Conservation (phyloP, 2,329 filamentous ascomycete species). For the Acrodontium crateriforme region DNA sequence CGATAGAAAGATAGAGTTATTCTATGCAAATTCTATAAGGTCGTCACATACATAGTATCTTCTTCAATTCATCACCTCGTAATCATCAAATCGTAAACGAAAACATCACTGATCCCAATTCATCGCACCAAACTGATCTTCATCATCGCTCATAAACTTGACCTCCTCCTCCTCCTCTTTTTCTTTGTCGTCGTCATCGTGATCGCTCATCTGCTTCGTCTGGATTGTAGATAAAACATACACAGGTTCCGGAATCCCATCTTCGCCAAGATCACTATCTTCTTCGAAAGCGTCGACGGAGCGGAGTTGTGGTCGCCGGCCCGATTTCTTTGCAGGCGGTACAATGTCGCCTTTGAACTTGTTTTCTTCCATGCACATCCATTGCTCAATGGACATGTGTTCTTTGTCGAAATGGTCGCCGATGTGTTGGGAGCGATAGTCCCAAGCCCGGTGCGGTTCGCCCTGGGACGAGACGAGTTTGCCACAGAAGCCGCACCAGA, state of each 20-base stretch:
- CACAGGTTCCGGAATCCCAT: slow-evolving; percentile 2
- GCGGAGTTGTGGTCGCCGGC: slow-evolving; percentile 1
- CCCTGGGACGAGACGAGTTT: slow-evolving; percentile 38
- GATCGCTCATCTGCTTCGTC: too few species aligned
- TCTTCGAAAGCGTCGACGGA: slow-evolving; percentile 1
- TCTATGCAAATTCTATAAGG: too few species aligned
- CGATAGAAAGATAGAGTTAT: too few species aligned
- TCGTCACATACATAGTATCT: too few species aligned
- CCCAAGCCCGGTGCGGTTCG: slow-evolving; percentile 24
- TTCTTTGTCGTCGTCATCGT: too few species aligned
- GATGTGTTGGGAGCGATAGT: slow-evolving; percentile 53
- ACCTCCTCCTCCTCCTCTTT: too few species aligned
- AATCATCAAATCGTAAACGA: too few species aligned
- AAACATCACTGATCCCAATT: too few species aligned
- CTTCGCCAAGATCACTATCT: slow-evolving; percentile 3
- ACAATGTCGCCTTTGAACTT: slow-evolving; percentile 20
- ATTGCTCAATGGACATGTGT: slow-evolving; percentile 39
- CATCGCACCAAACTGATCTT: too few species aligned
- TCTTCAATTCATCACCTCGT: too few species aligned
- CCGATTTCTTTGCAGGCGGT: slow-evolving; percentile 2
- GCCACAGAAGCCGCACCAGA: slow-evolving; percentile 81
- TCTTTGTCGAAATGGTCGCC: slow-evolving; percentile 54
- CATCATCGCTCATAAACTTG: too few species aligned
- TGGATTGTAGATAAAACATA: too few species aligned
- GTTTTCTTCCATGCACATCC: slow-evolving; percentile 34